Evolutionary conservation across 495 filamentous ascomycete genomes (phyloP).

Genomic region (Podospora tetraspora): DNA sequence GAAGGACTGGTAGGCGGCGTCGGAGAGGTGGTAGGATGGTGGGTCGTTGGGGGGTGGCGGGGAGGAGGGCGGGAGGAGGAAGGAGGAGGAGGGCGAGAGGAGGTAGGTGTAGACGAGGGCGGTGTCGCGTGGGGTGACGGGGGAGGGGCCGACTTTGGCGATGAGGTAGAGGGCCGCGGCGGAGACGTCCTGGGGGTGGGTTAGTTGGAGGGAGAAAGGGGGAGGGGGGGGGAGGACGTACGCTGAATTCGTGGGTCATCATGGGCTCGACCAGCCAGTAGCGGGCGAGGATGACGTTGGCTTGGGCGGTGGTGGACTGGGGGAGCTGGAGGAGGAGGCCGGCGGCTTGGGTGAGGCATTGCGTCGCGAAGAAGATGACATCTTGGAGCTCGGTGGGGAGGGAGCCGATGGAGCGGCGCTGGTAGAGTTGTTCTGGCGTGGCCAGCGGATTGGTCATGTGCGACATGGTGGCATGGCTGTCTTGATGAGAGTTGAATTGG

Average conservation of each 20-base stretch:
- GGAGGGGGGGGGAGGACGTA: slow-evolving; percentile 14
- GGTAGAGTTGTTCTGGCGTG: slow-evolving; percentile 70
- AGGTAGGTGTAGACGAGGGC: slow-evolving; percentile 82
- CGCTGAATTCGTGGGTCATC: slow-evolving; percentile 45
- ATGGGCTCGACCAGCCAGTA: slow-evolving; percentile 65
- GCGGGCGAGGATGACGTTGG: slow-evolving; percentile 79
- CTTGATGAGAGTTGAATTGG: not conserved
- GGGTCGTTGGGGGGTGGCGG: slow-evolving; percentile 39
- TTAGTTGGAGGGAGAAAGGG: slow-evolving; percentile 3
- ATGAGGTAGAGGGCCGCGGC: slow-evolving; percentile 76
- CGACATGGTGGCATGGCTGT: slow-evolving; percentile 33
- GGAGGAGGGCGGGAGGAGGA: slow-evolving; percentile 46
- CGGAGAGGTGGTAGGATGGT: slow-evolving; percentile 65
- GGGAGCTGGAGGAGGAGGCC: slow-evolving; percentile 80
- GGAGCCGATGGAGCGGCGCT: slow-evolving; percentile 50
- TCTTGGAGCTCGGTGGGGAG: slow-evolving; percentile 75
- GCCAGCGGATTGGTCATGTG: slow-evolving; percentile 79
- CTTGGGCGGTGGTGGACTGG: slow-evolving; percentile 83
- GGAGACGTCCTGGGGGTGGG: slow-evolving; percentile 60
- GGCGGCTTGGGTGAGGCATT: slow-evolving; percentile 79
- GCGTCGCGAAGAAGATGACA: slow-evolving; percentile 59
- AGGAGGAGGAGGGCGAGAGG: slow-evolving; percentile 57
- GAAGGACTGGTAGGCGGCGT: slow-evolving; percentile 59
- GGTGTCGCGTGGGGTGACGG: slow-evolving; percentile 70
- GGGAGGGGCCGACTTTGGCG: slow-evolving; percentile 75